Conservation (phyloP, 345 rosid species). For the Eucalyptus leucophloia region DNA sequence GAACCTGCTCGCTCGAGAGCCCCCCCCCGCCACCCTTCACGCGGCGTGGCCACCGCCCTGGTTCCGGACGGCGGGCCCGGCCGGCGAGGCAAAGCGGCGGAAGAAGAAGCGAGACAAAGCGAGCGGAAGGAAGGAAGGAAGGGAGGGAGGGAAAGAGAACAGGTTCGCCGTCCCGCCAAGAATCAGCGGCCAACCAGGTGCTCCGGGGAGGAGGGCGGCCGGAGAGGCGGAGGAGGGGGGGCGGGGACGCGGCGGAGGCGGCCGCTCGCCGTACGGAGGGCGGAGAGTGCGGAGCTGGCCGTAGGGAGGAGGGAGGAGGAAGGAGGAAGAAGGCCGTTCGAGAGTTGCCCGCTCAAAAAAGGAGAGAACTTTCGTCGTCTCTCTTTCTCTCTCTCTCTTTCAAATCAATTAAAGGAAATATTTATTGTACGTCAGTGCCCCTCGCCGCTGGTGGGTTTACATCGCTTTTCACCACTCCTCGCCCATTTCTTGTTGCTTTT, state of each 20-base stretch:
- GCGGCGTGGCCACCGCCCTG: background rate
- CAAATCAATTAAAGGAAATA: background rate
- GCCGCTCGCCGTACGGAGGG: background rate
- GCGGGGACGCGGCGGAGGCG: too few relatives aligned
- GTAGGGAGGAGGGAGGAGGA: too few relatives aligned
- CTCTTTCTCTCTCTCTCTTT: background rate
- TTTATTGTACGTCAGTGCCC: background rate
- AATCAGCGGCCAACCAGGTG: background rate
- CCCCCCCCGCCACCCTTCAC: background rate
- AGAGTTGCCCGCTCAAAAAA: background rate
- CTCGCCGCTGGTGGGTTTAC: background rate
- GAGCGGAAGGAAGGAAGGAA: background rate
- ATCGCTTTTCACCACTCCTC: background rate
- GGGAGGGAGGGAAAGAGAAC: background rate
- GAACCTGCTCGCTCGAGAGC: background rate
- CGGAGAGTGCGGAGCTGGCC: background rate
- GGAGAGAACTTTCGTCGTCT: background rate
- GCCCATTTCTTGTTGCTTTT: accelerated
- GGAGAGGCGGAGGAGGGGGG: too few relatives aligned
- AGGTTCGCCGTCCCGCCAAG: background rate
- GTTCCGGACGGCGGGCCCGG: background rate
- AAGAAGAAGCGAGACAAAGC: background rate
- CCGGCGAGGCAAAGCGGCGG: background rate
- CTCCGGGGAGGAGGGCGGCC: background rate
- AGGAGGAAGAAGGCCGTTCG: background rate